These are phyloP conservation scores for Miscanthus lutarioriparius DNA, from an alignment of 176 grass and related monocot species.

Conservation along the genomic window DNA sequence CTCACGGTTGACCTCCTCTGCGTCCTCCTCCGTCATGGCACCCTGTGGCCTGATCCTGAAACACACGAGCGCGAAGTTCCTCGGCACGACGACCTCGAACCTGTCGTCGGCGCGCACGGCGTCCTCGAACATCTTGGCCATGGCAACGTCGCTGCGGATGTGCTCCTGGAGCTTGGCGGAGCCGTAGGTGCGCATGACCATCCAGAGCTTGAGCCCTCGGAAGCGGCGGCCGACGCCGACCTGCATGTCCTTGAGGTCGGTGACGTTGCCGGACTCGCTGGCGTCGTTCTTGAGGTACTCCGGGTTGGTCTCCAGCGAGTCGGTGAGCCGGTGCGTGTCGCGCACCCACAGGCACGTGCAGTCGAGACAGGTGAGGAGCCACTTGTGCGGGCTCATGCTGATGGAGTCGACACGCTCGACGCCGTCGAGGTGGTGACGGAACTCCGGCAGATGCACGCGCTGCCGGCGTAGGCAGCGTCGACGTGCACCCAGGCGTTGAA, in stretches of 20 bases:
- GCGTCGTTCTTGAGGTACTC: constrained; percentile 62
- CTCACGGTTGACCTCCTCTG: constrained; percentile 16
- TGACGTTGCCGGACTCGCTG: constrained; percentile 48
- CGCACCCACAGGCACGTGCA: constrained; percentile 63
- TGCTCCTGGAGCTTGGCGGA: constrained; percentile 43
- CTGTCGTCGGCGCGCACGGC: constrained; percentile 17
- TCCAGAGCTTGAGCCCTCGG: constrained; percentile 60
- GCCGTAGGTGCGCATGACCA: constrained; percentile 51
- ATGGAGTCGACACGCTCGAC: constrained; percentile 48
- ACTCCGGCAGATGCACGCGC: constrained; percentile 66
- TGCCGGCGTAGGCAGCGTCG: constrained; percentile 56
- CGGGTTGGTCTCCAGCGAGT: constrained; percentile 39
- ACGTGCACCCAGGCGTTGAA: constrained; percentile 51
- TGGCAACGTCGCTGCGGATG: constrained; percentile 64
- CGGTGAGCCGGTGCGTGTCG: constrained; percentile 34
- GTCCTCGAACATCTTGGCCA: constrained; percentile 52
- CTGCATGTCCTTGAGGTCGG: constrained; percentile 60
- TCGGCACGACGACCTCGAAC: constrained; percentile 41
- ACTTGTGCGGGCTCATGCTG: constrained; percentile 66
- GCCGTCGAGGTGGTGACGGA: constrained; percentile 47
- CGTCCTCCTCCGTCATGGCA: not conserved
- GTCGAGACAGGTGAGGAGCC: constrained; percentile 44
- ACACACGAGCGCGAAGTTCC: constrained; percentile 49
- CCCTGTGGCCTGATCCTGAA: constrained; percentile 31
- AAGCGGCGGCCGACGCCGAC: constrained; percentile 52